Conservation (phyloP, 2,329 filamentous ascomycete species). For the Pleoardoris graminearum region DNA sequence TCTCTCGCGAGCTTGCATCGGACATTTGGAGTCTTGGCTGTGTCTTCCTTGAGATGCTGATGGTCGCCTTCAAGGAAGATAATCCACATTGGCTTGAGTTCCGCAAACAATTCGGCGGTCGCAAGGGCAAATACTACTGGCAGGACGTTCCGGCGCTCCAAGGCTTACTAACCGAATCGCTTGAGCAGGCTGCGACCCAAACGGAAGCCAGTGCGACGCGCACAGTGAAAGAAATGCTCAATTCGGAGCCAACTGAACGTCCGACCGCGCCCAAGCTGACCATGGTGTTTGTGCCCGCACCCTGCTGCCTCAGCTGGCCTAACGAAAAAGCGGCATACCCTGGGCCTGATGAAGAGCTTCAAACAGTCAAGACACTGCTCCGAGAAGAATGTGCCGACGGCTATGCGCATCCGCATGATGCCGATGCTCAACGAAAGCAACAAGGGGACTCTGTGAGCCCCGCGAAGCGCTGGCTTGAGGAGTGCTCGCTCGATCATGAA, state of each 20-base stretch:
- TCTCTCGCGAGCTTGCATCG: slow-evolving; percentile 35
- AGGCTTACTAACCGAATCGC: slow-evolving; percentile 27
- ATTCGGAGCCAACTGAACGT: slow-evolving; percentile 30
- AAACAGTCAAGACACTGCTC: slow-evolving; percentile 29
- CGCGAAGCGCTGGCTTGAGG: slow-evolving; percentile 35
- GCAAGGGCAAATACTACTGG: slow-evolving; percentile 42
- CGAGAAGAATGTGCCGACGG: slow-evolving; percentile 23
- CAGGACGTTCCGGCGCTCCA: slow-evolving; percentile 39
- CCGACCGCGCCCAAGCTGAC: slow-evolving; percentile 38
- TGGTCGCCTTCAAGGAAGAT: slow-evolving; percentile 27
- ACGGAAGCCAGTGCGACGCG: slow-evolving; percentile 30
- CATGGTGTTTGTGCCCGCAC: slow-evolving; percentile 40
- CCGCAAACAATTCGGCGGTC: slow-evolving; percentile 34
- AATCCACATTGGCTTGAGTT: slow-evolving; percentile 31
- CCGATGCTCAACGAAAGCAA: slow-evolving; percentile 1
- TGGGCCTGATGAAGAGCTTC: slow-evolving; percentile 36
- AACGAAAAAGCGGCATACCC: slow-evolving; percentile 40
- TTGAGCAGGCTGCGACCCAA: slow-evolving; percentile 20
- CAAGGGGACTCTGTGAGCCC: slow-evolving; percentile 13
- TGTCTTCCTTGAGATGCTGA: slow-evolving; percentile 93
- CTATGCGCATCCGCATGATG: slow-evolving; percentile 15
- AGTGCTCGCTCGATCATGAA: slow-evolving; percentile 33
- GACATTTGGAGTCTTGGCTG: slow-evolving; percentile 98
- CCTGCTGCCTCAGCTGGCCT: slow-evolving; percentile 44
- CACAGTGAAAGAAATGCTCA: slow-evolving; percentile 40